These are phyloP conservation scores for Phytophthora kernoviae DNA, from an alignment of 352 stramenopile species.

Conservation along the genomic window DNA sequence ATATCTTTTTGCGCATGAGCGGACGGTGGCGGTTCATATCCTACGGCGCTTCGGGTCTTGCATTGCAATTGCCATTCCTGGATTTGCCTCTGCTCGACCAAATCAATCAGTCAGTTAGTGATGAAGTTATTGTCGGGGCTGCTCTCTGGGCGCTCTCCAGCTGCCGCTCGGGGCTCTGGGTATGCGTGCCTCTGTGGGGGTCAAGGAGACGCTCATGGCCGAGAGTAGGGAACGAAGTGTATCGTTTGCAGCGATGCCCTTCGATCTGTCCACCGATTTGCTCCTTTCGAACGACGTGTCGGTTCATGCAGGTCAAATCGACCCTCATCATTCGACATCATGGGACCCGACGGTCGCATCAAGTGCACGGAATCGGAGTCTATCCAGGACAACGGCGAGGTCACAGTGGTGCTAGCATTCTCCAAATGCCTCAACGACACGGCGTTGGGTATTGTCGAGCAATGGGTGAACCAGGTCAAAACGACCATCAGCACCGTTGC, in stretches of 20 bases:
- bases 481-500: conserved; percentile 8
- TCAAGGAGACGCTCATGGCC: conserved; percentile 29
- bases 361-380: conserved; percentile 17
- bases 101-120: background rate
- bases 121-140: conserved; percentile 30
- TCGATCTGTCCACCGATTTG: conserved; percentile 19
- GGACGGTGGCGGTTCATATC: background rate
- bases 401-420: conserved; percentile 59
- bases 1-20: background rate
- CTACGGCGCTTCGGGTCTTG: conserved; percentile 3
- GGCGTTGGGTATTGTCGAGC: conserved; percentile 43
- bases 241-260: conserved; percentile 23
- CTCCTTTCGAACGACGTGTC: conserved; percentile 22
- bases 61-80: no score
- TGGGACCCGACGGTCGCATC: conserved; percentile 10
- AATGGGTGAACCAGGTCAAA: conserved; percentile 50
- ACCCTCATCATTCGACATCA: conserved; percentile 9
- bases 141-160: conserved; percentile 14
- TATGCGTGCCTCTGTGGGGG: conserved; percentile 15
- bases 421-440: conserved; percentile 62
- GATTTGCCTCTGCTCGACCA: conserved; percentile 20
- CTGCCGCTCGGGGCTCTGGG: conserved; percentile 15
- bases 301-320: conserved; percentile 2
- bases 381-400: conserved; percentile 17
- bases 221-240: conserved; percentile 18